Conservation (phyloP, 139 green algal species). For the Tetradesmus obliquus region DNA sequence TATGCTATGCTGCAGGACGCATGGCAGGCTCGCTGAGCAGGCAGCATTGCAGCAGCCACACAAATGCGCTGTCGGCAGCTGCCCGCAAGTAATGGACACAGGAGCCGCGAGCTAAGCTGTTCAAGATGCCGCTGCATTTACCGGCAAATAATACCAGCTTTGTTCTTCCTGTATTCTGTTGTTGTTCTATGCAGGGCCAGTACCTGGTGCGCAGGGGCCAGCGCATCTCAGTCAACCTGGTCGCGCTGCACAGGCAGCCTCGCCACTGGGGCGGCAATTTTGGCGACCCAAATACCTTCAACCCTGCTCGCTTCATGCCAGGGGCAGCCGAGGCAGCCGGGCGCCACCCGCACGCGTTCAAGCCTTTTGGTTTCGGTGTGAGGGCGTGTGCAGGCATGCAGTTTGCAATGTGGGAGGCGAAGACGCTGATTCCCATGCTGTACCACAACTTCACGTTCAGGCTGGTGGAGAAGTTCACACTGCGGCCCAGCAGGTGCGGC, state of each 20-base stretch:
- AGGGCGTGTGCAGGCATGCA: constrained; percentile 35
- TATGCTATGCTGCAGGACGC: too few relatives aligned
- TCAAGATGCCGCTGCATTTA: too few relatives aligned
- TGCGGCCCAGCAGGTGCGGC: neutral
- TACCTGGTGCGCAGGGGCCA: constrained; percentile 46
- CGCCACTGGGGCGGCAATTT: constrained; percentile 36
- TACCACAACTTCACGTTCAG: constrained; percentile 37
- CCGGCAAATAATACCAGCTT: too few relatives aligned
- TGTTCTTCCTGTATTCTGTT: too few relatives aligned
- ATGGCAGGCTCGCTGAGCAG: too few relatives aligned
- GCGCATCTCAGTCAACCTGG: constrained; percentile 32
- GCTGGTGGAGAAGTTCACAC: neutral
- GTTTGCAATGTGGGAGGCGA: constrained; percentile 45
- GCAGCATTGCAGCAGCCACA: too few relatives aligned
- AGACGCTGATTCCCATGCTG: constrained; percentile 40
- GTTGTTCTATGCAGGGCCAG: neutral
- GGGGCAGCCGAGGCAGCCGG: neutral
- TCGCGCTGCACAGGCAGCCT: constrained; percentile 37
- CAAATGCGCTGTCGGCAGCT: too few relatives aligned
- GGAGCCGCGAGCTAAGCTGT: too few relatives aligned
- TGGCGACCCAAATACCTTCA: constrained; percentile 40
- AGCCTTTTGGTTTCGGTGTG: constrained; percentile 29
- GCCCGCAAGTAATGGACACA: too few relatives aligned
- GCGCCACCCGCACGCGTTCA: constrained; percentile 16
- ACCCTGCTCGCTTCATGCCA: constrained; percentile 47